Evolutionary conservation across 2,329 filamentous ascomycete genomes (phyloP).

Genomic region (Aspergillus novoparasiticus): DNA sequence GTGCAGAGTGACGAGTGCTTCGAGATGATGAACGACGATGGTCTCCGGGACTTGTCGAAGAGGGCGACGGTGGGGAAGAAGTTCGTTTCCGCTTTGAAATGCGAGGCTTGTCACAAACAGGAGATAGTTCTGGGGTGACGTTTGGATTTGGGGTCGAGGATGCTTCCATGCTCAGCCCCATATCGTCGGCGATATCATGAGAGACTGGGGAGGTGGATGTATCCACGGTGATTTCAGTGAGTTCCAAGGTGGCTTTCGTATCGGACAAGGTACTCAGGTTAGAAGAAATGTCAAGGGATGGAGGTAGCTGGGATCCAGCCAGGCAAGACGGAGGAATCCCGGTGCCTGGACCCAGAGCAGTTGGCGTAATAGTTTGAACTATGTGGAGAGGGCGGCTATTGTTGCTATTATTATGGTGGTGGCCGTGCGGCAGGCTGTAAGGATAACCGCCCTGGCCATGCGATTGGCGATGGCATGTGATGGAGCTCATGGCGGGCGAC

Average conservation of each 20-base stretch:
- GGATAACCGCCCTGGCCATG: slow-evolving; percentile 18
- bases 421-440: slow-evolving; percentile 7
- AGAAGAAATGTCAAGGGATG: slow-evolving; percentile 15
- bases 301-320: slow-evolving; percentile 5
- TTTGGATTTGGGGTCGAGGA: background rate
- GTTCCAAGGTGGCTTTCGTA: slow-evolving; percentile 22
- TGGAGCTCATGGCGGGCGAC: slow-evolving; percentile 16
- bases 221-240: slow-evolving; percentile 21
- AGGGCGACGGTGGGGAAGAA: slow-evolving; percentile 35
- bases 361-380: slow-evolving; percentile 13
- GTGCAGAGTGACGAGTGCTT: slow-evolving; percentile 34
- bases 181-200: slow-evolving; percentile 8
- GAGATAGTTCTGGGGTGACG: background rate
- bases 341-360: slow-evolving; percentile 13
- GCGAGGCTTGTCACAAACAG: slow-evolving; percentile 9
- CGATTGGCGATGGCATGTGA: slow-evolving; percentile 32
- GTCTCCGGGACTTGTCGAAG: slow-evolving; percentile 22
- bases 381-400: slow-evolving; percentile 15
- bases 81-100: slow-evolving; percentile 26
- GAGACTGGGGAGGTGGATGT: background rate
- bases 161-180: background rate
- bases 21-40: slow-evolving; percentile 38
- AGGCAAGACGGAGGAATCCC: slow-evolving; percentile 3
- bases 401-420: slow-evolving; percentile 15
- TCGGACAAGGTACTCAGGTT: slow-evolving; percentile 18